Evolutionary conservation across 768 basidiomycete species (phyloP).

Genomic region (Hemileccinum rubropunctum): DNA sequence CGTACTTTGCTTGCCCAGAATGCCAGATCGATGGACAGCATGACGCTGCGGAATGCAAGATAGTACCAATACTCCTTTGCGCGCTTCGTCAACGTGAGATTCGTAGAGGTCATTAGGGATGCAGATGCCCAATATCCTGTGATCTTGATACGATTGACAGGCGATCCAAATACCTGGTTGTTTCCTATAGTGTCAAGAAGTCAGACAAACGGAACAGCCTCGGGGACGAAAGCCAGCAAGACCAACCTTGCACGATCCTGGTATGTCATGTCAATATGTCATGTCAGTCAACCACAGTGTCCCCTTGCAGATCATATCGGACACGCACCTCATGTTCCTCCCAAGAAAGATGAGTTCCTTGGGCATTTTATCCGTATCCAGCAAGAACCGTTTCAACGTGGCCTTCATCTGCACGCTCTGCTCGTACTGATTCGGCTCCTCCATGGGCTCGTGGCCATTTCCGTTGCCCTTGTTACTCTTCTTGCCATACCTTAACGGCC

Average conservation of each 20-base stretch:
- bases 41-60: slow-evolving; percentile 58
- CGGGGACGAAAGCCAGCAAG: not conserved
- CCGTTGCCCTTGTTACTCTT: slow-evolving; percentile 1
- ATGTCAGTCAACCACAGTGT: not conserved
- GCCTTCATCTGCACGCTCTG: slow-evolving; percentile 65
- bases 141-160: slow-evolving; percentile 88
- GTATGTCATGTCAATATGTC: not conserved
- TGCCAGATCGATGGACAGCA: slow-evolving; percentile 66
- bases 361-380: slow-evolving; percentile 76
- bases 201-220: not conserved
- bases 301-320: not conserved
- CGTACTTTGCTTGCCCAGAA: slow-evolving; percentile 63
- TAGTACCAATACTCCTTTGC: slow-evolving; percentile 56
- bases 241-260: slow-evolving; percentile 38
- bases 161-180: slow-evolving; percentile 80
- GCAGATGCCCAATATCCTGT: slow-evolving; percentile 80
- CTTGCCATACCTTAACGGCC: slow-evolving; percentile 45
- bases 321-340: slow-evolving; percentile 66
- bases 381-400: slow-evolving; percentile 61
- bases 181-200: slow-evolving; percentile 46
- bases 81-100: slow-evolving; percentile 42
- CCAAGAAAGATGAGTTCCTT: slow-evolving; percentile 72
- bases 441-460: slow-evolving; percentile 4
- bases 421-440: slow-evolving; percentile 60
- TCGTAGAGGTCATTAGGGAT: slow-evolving; percentile 48